phyloP scores from a whole-genome alignment of 1,284 basidiomycete species.

The Apiotrichum akiyoshidainum region DNA sequence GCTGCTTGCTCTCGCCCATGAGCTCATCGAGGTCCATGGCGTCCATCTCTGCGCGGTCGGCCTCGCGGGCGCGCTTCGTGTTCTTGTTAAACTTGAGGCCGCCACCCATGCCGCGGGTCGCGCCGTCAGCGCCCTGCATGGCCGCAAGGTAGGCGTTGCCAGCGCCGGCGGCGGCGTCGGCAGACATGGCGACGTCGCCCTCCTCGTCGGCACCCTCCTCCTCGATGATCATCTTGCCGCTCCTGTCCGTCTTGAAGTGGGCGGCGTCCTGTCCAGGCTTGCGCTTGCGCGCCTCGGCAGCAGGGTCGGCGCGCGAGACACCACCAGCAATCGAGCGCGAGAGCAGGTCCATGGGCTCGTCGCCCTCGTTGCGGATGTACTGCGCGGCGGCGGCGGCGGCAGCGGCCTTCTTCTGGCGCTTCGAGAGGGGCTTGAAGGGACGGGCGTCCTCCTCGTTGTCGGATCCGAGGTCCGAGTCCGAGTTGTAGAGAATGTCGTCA shows the following conservation, averaged over 20 bases:
- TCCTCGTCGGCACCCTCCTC: slow-evolving; percentile 55
- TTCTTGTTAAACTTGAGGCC: slow-evolving; percentile 95
- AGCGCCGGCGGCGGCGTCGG: slow-evolving; percentile 57
- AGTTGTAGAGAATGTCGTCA: slow-evolving; percentile 91
- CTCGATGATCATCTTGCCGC: slow-evolving; percentile 87
- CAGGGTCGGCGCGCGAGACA: slow-evolving; percentile 58
- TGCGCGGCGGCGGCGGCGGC: slow-evolving; percentile 37
- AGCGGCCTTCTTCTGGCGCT: slow-evolving; percentile 31
- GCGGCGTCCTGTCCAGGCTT: slow-evolving; percentile 83
- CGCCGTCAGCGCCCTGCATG: slow-evolving; percentile 76
- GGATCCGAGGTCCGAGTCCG: slow-evolving; percentile 77
- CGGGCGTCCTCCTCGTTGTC: slow-evolving; percentile 67
- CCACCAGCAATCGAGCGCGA: slow-evolving; percentile 70
- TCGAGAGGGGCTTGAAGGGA: slow-evolving; percentile 31
- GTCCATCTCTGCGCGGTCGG: slow-evolving; percentile 55
- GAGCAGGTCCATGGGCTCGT: slow-evolving; percentile 93
- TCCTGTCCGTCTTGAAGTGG: slow-evolving; percentile 82
- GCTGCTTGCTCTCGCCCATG: slow-evolving; percentile 58
- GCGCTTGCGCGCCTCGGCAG: slow-evolving; percentile 41
- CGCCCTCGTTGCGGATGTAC: slow-evolving; percentile 77
- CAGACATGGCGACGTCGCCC: slow-evolving; percentile 42
- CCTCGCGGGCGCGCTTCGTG: slow-evolving; percentile 78
- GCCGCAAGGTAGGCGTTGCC: slow-evolving; percentile 82
- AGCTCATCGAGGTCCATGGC: slow-evolving; percentile 57
- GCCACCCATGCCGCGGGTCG: slow-evolving; percentile 76